Evolutionary conservation across 768 basidiomycete genomes (phyloP).

Genomic region (Boletus rubroflammeus): DNA sequence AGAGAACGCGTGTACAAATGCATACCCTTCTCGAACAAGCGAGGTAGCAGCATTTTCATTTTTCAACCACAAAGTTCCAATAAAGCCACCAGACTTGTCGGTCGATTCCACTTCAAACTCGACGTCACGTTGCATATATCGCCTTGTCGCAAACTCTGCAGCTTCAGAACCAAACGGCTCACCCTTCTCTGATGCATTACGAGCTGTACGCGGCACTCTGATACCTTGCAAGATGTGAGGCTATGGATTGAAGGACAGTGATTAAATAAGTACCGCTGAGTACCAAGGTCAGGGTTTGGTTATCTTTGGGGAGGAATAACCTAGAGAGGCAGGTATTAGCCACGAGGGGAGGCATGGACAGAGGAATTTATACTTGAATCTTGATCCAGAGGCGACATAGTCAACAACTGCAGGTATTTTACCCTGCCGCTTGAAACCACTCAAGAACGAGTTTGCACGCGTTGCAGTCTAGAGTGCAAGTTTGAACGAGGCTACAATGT

Average conservation of each 20-base stretch:
- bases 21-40: conserved; percentile 85
- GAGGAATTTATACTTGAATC: conserved; percentile 72
- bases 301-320: conserved; percentile 84
- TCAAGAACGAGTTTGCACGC: conserved; percentile 84
- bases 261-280: conserved; percentile 58
- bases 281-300: conserved; percentile 89
- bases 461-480: conserved; percentile 46
- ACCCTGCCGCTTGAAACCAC: conserved; percentile 87
- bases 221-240: conserved; percentile 55
- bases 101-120: conserved; percentile 88
- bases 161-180: conserved; percentile 89
- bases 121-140: conserved; percentile 92
- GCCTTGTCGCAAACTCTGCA: conserved; percentile 69
- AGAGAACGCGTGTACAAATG: conserved; percentile 83
- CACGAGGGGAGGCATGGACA: not conserved
- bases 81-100: conserved; percentile 96
- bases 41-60: conserved; percentile 81
- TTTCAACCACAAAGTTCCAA: conserved; percentile 82
- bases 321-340: conserved; percentile 35
- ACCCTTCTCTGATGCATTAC: conserved; percentile 75
- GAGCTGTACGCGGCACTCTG: conserved; percentile 83
- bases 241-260: not conserved
- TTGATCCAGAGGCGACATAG: conserved; percentile 89
- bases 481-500: not conserved
- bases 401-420: conserved; percentile 84